Evolutionary conservation across 2,329 filamentous ascomycete species (phyloP).

Genomic region (Fusarium sp.): DNA sequence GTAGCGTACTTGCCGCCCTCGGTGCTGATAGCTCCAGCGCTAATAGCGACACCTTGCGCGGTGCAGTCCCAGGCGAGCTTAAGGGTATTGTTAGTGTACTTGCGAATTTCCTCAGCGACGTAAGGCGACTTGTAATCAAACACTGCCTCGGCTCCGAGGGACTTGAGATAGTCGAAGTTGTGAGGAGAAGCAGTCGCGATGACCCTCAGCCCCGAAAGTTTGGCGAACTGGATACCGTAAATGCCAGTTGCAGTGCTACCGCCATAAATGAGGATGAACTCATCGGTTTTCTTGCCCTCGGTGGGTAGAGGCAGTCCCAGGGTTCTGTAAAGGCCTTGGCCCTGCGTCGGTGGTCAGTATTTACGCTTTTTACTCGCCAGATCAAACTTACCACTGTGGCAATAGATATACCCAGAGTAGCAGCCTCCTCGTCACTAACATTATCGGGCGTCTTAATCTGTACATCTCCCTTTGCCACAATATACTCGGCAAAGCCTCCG

Average conservation of each 20-base stretch:
- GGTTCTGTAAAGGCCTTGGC: constrained; percentile 57
- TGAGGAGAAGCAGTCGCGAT: constrained; percentile 48
- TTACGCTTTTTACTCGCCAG: too few species aligned
- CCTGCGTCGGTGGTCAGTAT: constrained; percentile 11
- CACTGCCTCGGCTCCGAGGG: constrained; percentile 52
- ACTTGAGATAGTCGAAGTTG: constrained; percentile 46
- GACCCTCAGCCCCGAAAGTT: constrained; percentile 47
- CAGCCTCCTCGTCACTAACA: constrained; percentile 53
- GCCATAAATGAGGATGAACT: constrained; percentile 54
- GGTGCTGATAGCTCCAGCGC: constrained; percentile 1
- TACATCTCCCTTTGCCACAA: constrained; percentile 50
- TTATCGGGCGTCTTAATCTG: constrained; percentile 54
- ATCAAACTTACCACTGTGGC: constrained; percentile 42
- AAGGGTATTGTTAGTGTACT: constrained; percentile 33
- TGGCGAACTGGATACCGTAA: constrained; percentile 55
- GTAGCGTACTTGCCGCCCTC: constrained; percentile 13
- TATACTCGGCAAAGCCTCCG: constrained; percentile 53
- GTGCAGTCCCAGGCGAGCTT: constrained; percentile 40
- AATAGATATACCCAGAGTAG: constrained; percentile 54
- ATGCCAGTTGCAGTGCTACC: constrained; percentile 64
- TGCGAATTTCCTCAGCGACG: constrained; percentile 39
- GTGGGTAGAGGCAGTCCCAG: constrained; percentile 56
- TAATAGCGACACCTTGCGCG: not conserved
- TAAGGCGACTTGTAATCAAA: constrained; percentile 53
- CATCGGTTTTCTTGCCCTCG: constrained; percentile 46